Conservation (phyloP, 257 asterid species). For the Verbascum thapsus region DNA sequence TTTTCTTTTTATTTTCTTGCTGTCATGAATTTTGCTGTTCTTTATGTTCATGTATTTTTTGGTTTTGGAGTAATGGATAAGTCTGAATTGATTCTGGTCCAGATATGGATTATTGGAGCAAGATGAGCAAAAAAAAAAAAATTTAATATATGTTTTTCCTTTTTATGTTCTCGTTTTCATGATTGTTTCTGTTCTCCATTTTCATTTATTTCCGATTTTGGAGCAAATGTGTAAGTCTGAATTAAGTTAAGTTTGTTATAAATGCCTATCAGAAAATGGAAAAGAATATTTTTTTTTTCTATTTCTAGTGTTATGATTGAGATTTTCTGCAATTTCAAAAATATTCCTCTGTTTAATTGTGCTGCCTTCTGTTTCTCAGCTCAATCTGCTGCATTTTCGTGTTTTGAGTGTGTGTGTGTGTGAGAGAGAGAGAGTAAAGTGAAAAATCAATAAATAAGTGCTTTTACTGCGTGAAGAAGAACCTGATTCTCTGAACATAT, state of each 20-base stretch:
- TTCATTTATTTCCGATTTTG: conserved; percentile 11
- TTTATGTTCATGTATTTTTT: background rate
- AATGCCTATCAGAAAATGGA: conserved; percentile 25
- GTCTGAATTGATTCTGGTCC: conserved; percentile 25
- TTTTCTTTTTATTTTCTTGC: background rate
- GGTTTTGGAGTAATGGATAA: background rate
- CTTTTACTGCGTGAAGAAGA: conserved; percentile 53
- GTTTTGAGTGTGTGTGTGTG: background rate
- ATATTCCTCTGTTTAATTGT: conserved; percentile 5
- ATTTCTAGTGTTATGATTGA: conserved; percentile 27
- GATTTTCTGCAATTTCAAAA: conserved; percentile 26
- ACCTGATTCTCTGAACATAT: conserved; percentile 65
- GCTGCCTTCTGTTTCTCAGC: conserved; percentile 11
- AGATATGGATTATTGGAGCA: background rate
- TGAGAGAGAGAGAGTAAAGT: conserved; percentile 26
- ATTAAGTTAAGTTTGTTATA: conserved; percentile 16
- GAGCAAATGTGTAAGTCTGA: conserved; percentile 4
- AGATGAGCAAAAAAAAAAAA: background rate
- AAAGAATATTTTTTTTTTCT: conserved; percentile 11
- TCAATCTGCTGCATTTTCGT: conserved; percentile 10
- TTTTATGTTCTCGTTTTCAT: background rate
- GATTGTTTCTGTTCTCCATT: conserved; percentile 13
- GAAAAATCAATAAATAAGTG: conserved; percentile 24
- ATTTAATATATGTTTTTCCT: background rate
- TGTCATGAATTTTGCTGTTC: conserved; percentile 16